Evolutionary conservation across 176 grass and related monocot species (phyloP).

Genomic region (Carex pumila): DNA sequence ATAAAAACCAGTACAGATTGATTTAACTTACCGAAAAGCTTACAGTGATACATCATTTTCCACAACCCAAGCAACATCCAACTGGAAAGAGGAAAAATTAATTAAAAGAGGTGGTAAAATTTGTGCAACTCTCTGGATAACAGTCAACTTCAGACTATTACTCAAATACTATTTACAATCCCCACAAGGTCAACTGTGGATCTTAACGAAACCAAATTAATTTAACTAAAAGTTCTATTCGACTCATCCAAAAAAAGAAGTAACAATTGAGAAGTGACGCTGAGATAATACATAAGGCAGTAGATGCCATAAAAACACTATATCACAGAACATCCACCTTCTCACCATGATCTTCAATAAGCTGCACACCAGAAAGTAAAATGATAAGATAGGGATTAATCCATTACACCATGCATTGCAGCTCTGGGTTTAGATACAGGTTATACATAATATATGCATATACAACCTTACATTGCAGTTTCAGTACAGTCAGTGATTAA

Average conservation of each 20-base stretch:
- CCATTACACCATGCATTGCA: background rate
- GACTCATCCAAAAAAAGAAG: background rate
- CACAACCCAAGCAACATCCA: background rate
- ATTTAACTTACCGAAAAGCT: background rate
- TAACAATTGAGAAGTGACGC: background rate
- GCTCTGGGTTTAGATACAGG: background rate
- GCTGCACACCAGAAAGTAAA: background rate
- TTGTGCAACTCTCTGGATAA: background rate
- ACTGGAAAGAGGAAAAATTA: background rate
- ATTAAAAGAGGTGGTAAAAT: background rate
- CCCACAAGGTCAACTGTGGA: background rate
- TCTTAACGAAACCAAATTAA: background rate
- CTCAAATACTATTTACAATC: constrained; percentile 3
- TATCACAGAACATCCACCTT: background rate
- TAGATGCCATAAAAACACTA: background rate
- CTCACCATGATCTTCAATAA: background rate
- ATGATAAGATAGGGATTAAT: background rate
- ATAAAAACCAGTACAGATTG: background rate
- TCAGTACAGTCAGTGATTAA: background rate
- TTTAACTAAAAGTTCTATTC: background rate
- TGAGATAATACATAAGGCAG: background rate
- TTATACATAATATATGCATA: background rate
- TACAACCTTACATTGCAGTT: background rate
- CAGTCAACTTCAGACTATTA: background rate
- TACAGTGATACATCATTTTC: background rate